Percentiles rank a stretch among this genome's conserved stretches.
phyloP scores from a whole-genome alignment of 2,329 filamentous ascomycete species.

The Botrytis squamosa region DNA sequence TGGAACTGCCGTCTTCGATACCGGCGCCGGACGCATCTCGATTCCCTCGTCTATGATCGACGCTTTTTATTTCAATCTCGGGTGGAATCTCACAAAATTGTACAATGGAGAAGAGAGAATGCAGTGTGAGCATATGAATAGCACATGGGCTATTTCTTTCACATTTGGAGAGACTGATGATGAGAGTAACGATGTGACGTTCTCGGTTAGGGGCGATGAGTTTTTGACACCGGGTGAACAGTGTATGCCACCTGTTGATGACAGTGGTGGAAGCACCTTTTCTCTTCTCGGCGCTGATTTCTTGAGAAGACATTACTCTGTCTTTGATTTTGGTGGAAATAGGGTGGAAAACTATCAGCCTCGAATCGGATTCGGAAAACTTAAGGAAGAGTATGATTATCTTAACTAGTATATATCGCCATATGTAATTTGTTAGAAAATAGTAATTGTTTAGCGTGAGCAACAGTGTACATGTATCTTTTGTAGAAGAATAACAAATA shows the following conservation, averaged over 20 bases:
- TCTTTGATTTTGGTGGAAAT: slow-evolving; percentile 8
- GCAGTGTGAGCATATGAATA: slow-evolving; percentile 3
- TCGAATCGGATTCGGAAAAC: not conserved
- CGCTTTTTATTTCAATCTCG: not conserved
- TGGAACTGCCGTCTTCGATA: slow-evolving; percentile 12
- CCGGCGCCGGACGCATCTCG: slow-evolving; percentile 8
- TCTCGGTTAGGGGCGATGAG: slow-evolving; percentile 7
- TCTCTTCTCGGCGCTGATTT: not conserved
- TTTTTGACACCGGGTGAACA: not conserved
- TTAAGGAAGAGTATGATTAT: slow-evolving; percentile 17
- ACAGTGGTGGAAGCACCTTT: not conserved
- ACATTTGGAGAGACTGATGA: not conserved
- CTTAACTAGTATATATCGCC: not conserved
- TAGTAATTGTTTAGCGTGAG: no score
- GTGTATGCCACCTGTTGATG: slow-evolving; percentile 4
- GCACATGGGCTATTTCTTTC: slow-evolving; percentile 11
- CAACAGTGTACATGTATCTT: not conserved
- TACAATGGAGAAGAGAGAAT: not conserved
- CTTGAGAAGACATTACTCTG: not conserved
- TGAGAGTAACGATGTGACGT: not conserved
- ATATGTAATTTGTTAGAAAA: not conserved
- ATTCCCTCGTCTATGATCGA: not conserved
- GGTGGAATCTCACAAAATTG: slow-evolving; percentile 1
- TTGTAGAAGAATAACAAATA: not conserved
- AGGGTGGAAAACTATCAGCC: not conserved